Conservation (phyloP, 176 grass and related monocot genomes). For the Lolium multiflorum region DNA sequence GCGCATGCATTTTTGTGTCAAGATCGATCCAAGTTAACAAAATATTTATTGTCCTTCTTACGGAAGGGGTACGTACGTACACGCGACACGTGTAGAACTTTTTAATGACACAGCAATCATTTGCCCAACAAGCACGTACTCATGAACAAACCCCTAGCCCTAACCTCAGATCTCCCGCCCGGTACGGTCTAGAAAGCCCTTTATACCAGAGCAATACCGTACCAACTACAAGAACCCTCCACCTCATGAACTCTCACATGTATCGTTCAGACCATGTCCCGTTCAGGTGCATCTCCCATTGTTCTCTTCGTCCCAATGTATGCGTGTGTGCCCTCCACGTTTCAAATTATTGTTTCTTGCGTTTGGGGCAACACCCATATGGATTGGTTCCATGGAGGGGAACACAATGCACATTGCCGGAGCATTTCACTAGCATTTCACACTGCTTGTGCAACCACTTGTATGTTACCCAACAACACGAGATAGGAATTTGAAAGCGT, state of each 20-base stretch:
- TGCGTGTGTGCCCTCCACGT: background rate
- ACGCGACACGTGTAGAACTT: background rate
- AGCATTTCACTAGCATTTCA: background rate
- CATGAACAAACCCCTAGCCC: background rate
- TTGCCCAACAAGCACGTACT: slow-evolving; percentile 12
- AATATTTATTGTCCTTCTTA: background rate
- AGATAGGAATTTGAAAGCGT: background rate
- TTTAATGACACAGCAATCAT: slow-evolving; percentile 22
- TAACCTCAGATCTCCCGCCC: slow-evolving; percentile 18
- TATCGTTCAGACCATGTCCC: background rate
- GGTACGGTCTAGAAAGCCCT: background rate
- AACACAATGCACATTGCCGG: background rate
- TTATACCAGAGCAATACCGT: background rate
- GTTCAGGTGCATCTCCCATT: background rate
- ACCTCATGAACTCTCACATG: slow-evolving; percentile 1
- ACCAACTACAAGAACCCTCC: background rate
- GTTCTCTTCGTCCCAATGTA: background rate
- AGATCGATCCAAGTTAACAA: background rate
- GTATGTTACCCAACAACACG: background rate
- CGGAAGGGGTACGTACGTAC: background rate
- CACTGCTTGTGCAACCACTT: background rate
- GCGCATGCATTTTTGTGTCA: background rate
- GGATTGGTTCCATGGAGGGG: slow-evolving; percentile 12
- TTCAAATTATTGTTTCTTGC: background rate
- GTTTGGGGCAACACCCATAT: background rate